Percentiles rank a stretch among this genome's conserved stretches.
Evolutionary conservation across 331 rosid species (phyloP).

Genomic region (Prunus yedoensis): DNA sequence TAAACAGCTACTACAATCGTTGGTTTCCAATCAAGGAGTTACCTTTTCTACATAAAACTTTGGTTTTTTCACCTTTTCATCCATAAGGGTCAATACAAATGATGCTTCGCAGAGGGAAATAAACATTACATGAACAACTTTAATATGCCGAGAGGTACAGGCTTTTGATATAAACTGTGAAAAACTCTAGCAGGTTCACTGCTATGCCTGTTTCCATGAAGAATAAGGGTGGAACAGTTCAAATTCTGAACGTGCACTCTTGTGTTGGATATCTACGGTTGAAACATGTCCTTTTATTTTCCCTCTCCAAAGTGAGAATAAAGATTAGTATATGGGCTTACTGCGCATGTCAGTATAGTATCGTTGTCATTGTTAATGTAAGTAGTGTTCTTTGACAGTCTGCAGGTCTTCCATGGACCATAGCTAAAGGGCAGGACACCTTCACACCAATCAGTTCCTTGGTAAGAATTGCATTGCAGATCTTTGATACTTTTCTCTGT

Average conservation of each 20-base stretch:
- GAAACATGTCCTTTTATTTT: not conserved
- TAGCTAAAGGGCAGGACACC: slow-evolving; percentile 95
- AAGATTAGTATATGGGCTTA: not conserved
- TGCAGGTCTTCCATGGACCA: slow-evolving; percentile 98
- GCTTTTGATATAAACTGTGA: not conserved
- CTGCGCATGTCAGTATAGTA: not conserved
- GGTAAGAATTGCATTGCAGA: slow-evolving; percentile 48
- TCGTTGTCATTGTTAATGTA: slow-evolving; percentile 17
- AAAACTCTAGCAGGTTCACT: not conserved
- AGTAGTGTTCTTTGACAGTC: slow-evolving; percentile 49
- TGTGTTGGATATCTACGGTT: not conserved
- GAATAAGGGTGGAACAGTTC: not conserved
- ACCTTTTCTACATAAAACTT: not conserved
- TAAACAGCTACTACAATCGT: not conserved
- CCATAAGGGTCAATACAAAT: not conserved
- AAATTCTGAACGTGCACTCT: not conserved
- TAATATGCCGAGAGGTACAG: not conserved
- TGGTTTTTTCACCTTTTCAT: not conserved
- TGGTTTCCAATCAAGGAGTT: not conserved
- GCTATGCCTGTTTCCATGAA: not conserved
- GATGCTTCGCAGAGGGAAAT: not conserved
- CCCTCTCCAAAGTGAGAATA: not conserved
- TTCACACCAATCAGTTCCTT: slow-evolving; percentile 92
- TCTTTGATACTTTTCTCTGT: slow-evolving; percentile 17
- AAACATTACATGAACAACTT: not conserved